phyloP scores from a whole-genome alignment of 768 basidiomycete species.

The Amanita thiersii region DNA sequence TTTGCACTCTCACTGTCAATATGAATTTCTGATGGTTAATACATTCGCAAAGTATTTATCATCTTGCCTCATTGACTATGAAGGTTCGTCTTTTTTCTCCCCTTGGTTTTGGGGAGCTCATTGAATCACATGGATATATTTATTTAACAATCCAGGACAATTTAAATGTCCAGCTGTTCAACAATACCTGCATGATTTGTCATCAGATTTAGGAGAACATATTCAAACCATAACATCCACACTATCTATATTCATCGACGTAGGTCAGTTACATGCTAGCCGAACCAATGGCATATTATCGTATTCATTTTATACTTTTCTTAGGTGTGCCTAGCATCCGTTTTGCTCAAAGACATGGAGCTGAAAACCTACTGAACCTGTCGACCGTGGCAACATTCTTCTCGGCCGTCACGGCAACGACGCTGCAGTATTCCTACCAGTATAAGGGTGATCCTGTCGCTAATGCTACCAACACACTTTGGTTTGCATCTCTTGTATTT shows the following conservation, averaged over 20 bases:
- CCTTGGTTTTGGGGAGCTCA: neutral
- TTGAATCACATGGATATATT: slow-evolving; percentile 1
- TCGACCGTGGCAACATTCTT: slow-evolving; percentile 77
- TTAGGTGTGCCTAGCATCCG: slow-evolving; percentile 72
- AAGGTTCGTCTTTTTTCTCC: too few species aligned
- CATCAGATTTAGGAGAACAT: slow-evolving; percentile 71
- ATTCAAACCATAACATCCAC: slow-evolving; percentile 60
- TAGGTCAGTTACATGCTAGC: slow-evolving; percentile 38
- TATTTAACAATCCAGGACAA: too few species aligned
- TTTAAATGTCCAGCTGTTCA: slow-evolving; percentile 67
- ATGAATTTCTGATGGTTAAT: too few species aligned
- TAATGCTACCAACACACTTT: slow-evolving; percentile 59
- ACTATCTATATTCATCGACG: slow-evolving; percentile 68
- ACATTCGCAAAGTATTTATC: slow-evolving; percentile 60
- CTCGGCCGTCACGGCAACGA: slow-evolving; percentile 70
- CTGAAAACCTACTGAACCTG: slow-evolving; percentile 61
- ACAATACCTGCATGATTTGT: slow-evolving; percentile 65
- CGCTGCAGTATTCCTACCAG: slow-evolving; percentile 59
- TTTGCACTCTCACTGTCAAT: too few species aligned
- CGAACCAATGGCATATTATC: too few species aligned
- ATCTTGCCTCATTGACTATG: slow-evolving; percentile 58
- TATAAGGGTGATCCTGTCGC: slow-evolving; percentile 24
- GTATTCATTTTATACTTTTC: too few species aligned
- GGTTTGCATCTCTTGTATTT: slow-evolving; percentile 72
- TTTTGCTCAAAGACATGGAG: slow-evolving; percentile 67